phyloP scores from a whole-genome alignment of 2,329 filamentous ascomycete species.

The Trichothecium roseum region DNA sequence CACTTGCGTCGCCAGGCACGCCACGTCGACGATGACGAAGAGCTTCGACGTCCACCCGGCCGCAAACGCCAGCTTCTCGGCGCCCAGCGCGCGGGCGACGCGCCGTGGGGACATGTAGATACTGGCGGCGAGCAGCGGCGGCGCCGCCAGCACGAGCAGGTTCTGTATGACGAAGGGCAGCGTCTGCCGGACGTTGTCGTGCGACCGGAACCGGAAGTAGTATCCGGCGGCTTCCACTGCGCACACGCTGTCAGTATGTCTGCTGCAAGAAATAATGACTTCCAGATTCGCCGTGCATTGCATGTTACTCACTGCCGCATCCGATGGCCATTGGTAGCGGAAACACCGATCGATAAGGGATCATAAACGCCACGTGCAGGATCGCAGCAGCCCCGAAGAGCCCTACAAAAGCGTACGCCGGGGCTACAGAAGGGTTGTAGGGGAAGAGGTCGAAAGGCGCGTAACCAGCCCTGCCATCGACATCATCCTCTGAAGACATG shows the following conservation, averaged over 20 bases:
- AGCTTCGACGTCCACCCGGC: constrained; percentile 29
- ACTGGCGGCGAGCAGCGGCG: constrained; percentile 27
- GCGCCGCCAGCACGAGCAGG: constrained; percentile 25
- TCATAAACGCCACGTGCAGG: constrained; percentile 25
- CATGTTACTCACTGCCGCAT: constrained; percentile 28
- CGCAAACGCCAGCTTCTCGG: constrained; percentile 23
- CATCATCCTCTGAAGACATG: no score
- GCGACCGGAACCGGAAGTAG: constrained; percentile 34
- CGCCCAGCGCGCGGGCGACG: constrained; percentile 20
- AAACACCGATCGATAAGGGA: constrained; percentile 34
- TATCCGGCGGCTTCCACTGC: constrained; percentile 33
- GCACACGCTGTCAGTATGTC: no score
- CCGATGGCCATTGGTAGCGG: constrained; percentile 39
- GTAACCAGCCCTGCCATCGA: no score
- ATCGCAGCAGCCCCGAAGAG: constrained; percentile 25
- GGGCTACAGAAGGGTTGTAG: constrained; percentile 29
- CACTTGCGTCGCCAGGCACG: constrained; percentile 31
- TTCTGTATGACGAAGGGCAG: constrained; percentile 25
- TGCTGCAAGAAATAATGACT: neutral
- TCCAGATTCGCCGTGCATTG: neutral
- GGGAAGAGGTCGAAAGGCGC: constrained; percentile 25
- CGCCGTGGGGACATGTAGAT: constrained; percentile 31
- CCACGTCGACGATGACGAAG: constrained; percentile 33
- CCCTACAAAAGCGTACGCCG: constrained; percentile 9
- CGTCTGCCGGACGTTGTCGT: constrained; percentile 19